phyloP scores from a whole-genome alignment of 140 eudicot genomes.

The Cichorium intybus region DNA sequence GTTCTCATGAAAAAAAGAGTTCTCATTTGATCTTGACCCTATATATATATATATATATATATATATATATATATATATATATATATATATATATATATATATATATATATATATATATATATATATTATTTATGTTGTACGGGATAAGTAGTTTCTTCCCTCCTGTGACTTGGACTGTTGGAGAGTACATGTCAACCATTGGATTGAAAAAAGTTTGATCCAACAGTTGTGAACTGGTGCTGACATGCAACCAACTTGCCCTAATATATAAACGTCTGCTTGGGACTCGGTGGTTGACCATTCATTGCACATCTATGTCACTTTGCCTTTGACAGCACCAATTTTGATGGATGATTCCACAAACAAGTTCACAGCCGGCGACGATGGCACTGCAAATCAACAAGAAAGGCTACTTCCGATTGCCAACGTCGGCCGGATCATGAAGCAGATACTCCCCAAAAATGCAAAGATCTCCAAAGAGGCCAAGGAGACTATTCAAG shows the following conservation, averaged over 20 bases:
- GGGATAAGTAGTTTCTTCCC: too few relatives aligned
- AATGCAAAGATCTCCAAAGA: constrained; percentile 46
- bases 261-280: constrained; percentile 15
- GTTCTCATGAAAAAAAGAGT: too few relatives aligned
- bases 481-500: constrained; percentile 42
- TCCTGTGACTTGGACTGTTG: neutral
- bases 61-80: too few relatives aligned
- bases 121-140: neutral
- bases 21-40: too few relatives aligned
- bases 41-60: too few relatives aligned
- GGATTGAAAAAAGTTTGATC: neutral
- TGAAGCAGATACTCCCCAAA: constrained; percentile 34
- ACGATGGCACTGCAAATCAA: constrained; percentile 20
- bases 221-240: constrained; percentile 10
- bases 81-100: too few relatives aligned
- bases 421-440: constrained; percentile 41
- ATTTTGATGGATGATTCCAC: constrained; percentile 37
- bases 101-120: too few relatives aligned
- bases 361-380: constrained; percentile 17
- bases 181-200: constrained; percentile 4
- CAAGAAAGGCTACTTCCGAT: constrained; percentile 39
- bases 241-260: constrained; percentile 24
- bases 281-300: constrained; percentile 26
- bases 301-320: constrained; percentile 11
- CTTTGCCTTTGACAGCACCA: constrained; percentile 20